phyloP scores from a whole-genome alignment of 306 rosid species.

The Cucumis cinereus region DNA sequence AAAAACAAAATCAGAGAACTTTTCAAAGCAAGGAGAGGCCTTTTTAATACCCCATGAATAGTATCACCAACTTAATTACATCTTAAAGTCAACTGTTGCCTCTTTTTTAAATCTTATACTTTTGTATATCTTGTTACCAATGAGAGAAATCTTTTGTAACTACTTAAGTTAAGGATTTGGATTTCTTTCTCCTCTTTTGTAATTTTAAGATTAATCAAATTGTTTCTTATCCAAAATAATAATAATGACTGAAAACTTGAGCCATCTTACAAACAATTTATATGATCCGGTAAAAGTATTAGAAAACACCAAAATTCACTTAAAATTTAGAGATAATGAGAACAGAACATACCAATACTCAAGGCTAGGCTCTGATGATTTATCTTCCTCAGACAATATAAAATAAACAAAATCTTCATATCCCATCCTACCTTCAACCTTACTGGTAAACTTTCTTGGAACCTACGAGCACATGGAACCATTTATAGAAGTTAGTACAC shows the following conservation, averaged over 20 bases:
- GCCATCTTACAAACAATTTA: neutral
- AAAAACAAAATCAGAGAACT: neutral
- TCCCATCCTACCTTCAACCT: constrained; percentile 96
- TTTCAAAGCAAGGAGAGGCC: neutral
- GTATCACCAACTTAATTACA: neutral
- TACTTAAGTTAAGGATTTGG: neutral
- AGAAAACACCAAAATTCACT: constrained; percentile 1
- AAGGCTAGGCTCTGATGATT: constrained; percentile 92
- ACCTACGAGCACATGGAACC: constrained; percentile 37
- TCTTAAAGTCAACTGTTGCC: neutral
- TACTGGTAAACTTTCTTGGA: constrained; percentile 85
- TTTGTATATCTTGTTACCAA: neutral
- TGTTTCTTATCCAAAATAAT: neutral
- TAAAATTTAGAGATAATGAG: constrained; percentile 7
- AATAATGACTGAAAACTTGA: neutral
- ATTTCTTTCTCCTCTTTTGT: neutral
- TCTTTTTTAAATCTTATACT: neutral
- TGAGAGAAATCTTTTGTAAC: neutral
- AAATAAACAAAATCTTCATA: constrained; percentile 99
- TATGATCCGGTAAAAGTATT: neutral
- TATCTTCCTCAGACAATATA: constrained; percentile 96
- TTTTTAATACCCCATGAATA: neutral
- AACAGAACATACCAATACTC: constrained; percentile 70
- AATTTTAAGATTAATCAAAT: no score
- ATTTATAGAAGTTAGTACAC: constrained; percentile 2